Evolutionary conservation across 2,329 filamentous ascomycete species (phyloP).

Genomic region (Penicillium sp.): DNA sequence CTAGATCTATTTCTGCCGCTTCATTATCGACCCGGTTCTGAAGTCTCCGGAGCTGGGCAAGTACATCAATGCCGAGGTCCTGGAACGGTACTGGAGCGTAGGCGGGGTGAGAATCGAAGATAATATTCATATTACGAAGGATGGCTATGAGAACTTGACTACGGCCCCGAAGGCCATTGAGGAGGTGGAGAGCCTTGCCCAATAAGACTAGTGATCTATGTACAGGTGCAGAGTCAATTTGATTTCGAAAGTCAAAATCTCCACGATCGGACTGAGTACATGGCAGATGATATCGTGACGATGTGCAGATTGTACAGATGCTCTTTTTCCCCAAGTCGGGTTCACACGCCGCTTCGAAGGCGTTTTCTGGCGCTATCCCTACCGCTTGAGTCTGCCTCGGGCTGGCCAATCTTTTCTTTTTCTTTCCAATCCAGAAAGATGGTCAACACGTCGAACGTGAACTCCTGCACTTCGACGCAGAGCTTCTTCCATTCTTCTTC

Average conservation of each 20-base stretch:
- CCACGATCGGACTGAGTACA: neutral
- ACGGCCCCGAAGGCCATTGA: slow-evolving; percentile 70
- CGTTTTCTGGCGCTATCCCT: slow-evolving; percentile 44
- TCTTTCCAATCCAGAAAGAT: slow-evolving; percentile 47
- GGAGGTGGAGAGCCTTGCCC: slow-evolving; percentile 57
- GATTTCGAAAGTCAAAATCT: neutral
- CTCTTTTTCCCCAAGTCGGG: neutral
- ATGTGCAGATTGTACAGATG: neutral
- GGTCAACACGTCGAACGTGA: slow-evolving; percentile 87
- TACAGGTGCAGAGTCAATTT: neutral
- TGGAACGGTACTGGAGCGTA: slow-evolving; percentile 81
- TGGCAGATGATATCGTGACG: neutral
- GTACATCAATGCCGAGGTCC: slow-evolving; percentile 71
- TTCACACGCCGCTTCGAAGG: slow-evolving; percentile 28
- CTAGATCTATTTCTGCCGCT: slow-evolving; percentile 84
- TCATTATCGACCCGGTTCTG: slow-evolving; percentile 80
- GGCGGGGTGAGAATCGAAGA: slow-evolving; percentile 94
- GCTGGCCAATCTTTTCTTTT: slow-evolving; percentile 32
- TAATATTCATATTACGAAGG: slow-evolving; percentile 74
- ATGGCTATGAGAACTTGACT: slow-evolving; percentile 81
- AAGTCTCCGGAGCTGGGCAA: slow-evolving; percentile 68
- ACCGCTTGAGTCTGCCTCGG: slow-evolving; percentile 34
- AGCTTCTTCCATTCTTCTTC: slow-evolving; percentile 80
- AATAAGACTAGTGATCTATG: slow-evolving; percentile 10
- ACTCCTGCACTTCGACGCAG: slow-evolving; percentile 86